phyloP scores from a whole-genome alignment of 208 protist genomes.

The Acanthamoeba royreba region DNA sequence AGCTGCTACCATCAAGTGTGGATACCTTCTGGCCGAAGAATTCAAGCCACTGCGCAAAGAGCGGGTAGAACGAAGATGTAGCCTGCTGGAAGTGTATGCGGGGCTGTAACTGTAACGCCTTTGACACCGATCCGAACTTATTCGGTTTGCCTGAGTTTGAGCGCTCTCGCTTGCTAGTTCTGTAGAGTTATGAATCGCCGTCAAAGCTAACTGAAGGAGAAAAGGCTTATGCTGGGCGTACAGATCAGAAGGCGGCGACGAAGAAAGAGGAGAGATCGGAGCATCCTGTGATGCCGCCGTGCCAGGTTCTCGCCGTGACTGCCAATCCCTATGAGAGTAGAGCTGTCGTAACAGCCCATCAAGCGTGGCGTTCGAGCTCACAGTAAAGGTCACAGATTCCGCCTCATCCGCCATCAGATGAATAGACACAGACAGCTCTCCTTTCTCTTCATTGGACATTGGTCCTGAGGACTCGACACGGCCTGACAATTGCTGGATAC shows the following conservation, averaged over 20 bases:
- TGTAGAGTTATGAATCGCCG: not conserved
- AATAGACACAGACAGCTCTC: not conserved
- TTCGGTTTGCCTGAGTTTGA: not conserved
- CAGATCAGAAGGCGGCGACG: not conserved
- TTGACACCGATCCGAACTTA: not conserved
- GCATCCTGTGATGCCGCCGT: not conserved
- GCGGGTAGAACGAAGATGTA: not conserved
- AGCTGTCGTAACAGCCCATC: not conserved
- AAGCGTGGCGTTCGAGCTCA: not conserved
- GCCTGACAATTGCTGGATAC: not conserved
- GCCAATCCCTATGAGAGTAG: not conserved
- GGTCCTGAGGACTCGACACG: not conserved
- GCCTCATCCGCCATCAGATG: not conserved
- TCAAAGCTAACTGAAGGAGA: not conserved
- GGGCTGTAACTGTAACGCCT: not conserved
- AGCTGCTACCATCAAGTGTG: too few relatives aligned
- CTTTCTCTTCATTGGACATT: not conserved
- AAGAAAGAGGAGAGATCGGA: not conserved
- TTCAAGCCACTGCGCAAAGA: slow-evolving; percentile 4
- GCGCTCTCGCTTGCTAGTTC: not conserved
- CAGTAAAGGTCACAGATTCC: not conserved
- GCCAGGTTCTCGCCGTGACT: not conserved
- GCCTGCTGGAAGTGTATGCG: not conserved
- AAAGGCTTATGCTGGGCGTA: not conserved
- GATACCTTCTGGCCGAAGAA: not conserved